Conservation (phyloP, 164 flowering plant species). For the Tetracentron sinense region DNA sequence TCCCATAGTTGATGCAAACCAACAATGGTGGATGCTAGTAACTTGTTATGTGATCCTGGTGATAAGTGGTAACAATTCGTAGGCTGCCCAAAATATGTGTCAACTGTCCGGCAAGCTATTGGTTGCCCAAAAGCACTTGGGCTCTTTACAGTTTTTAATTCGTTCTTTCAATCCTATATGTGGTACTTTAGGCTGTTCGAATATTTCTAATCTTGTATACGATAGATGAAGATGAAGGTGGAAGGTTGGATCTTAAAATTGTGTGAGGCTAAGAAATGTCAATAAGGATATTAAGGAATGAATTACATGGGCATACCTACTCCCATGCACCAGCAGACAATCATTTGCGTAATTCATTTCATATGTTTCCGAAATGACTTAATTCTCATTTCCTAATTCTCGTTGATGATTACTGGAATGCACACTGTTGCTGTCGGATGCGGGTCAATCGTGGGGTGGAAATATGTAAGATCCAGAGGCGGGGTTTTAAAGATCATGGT, state of each 20-base stretch:
- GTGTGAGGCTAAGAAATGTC: slow-evolving; percentile 16
- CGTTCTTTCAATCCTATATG: not conserved
- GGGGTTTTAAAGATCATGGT: not conserved
- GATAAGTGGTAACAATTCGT: too few species aligned
- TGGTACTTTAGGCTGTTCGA: not conserved
- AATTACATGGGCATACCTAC: not conserved
- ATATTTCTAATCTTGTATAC: slow-evolving; percentile 12
- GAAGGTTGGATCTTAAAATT: slow-evolving; percentile 68
- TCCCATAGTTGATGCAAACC: not conserved
- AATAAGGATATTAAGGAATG: too few species aligned
- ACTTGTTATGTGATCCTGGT: not conserved
- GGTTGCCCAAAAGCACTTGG: not conserved
- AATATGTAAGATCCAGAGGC: slow-evolving; percentile 21
- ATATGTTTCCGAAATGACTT: not conserved
- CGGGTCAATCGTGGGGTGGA: slow-evolving; percentile 39
- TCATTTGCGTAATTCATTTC: not conserved
- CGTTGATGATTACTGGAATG: slow-evolving; percentile 29
- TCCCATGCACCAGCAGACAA: not conserved
- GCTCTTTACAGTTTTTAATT: too few species aligned
- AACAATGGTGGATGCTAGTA: not conserved
- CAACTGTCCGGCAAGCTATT: not conserved
- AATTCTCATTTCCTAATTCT: slow-evolving; percentile 5
- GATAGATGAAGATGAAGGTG: slow-evolving; percentile 70
- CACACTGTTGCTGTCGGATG: slow-evolving; percentile 32
- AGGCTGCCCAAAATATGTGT: too few species aligned